Evolutionary conservation across 1,284 basidiomycete species (phyloP), one percentile per base, ranked within the genome.

Genomic region (Gymnopus androsaceus): DNA sequence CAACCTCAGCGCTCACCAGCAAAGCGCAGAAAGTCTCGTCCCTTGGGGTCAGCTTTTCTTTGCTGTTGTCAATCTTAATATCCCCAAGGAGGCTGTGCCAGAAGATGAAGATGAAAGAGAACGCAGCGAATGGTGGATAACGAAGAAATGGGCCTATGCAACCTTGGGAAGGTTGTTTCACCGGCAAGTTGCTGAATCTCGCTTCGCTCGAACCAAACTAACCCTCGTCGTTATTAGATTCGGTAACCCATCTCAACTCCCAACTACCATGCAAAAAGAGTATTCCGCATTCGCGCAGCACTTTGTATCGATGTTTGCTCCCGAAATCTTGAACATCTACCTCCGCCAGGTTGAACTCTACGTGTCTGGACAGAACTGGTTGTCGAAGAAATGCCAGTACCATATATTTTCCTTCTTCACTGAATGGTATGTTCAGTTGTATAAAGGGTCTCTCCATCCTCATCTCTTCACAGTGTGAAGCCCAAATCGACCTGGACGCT

Each of bases 81-180:
- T 94, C 34, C 87, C 89, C 0, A 71, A 75, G 47, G 82, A 84
- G 1, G 82, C 75, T 19, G 81, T 92, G 0, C 87, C 90, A 1
- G 81, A 81, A 28, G 83, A 90, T 57, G 79, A 84, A 59, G 88
- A 92, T 4, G 88, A 90, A 30, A 76, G 88, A 37, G 90, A 94
- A 70, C 76, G 77, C 49, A 83, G 77, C 54, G 88, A 91, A 62
- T 95, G 92, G 92, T 92, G 90, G 87, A 89, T 88, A 66, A 82
- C 87, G 4, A 95, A 94, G 73, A 95, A 95, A 67, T 94, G 92
- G 92, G 88, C 92, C 1, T 93, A 87, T 67, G 83, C 80, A 31
- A 84, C 83, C 40, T 75, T 94, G 8, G 87, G 87, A 17, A 75
- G 87, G 27, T 73, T 92, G 21, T 92, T 92, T 77, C 87, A 88